Evolutionary conservation across 768 basidiomycete genomes (phyloP).

Genomic region (Naganishia antarctica): DNA sequence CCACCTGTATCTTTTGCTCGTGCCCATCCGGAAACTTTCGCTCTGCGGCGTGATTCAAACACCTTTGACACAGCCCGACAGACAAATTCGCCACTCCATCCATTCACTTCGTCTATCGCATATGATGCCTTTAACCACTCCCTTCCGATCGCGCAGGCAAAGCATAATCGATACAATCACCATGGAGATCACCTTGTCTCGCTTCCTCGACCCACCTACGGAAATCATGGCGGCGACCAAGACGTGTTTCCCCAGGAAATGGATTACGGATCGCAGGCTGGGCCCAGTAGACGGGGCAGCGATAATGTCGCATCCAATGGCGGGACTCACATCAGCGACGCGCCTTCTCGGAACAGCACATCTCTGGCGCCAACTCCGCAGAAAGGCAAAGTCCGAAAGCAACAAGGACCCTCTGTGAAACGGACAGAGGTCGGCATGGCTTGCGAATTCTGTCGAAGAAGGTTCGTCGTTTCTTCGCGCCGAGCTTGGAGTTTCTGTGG

Average conservation of each 20-base stretch:
- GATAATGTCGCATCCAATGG: neutral
- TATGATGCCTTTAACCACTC: neutral
- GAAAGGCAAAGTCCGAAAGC: neutral
- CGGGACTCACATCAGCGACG: neutral
- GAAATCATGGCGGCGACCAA: too few relatives aligned
- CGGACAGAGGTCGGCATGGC: slow-evolving; percentile 24
- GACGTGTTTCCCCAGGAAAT: neutral
- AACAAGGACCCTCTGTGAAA: slow-evolving; percentile 21
- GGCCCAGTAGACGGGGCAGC: neutral
- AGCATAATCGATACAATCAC: neutral
- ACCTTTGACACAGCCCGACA: neutral
- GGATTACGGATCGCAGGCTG: neutral
- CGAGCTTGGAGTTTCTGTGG: neutral
- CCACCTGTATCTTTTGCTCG: slow-evolving; percentile 10
- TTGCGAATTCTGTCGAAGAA: slow-evolving; percentile 17
- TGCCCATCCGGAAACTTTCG: neutral
- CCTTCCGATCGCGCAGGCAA: too few relatives aligned
- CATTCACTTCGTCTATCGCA: neutral
- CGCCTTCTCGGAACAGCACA: neutral
- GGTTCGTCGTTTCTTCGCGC: neutral
- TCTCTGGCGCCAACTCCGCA: neutral
- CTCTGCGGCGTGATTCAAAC: neutral
- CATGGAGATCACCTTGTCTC: neutral
- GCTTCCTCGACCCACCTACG: neutral
- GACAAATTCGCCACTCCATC: neutral